Evolutionary conservation across 2,329 filamentous ascomycete species (phyloP).

Genomic region (Huntiella savannae): DNA sequence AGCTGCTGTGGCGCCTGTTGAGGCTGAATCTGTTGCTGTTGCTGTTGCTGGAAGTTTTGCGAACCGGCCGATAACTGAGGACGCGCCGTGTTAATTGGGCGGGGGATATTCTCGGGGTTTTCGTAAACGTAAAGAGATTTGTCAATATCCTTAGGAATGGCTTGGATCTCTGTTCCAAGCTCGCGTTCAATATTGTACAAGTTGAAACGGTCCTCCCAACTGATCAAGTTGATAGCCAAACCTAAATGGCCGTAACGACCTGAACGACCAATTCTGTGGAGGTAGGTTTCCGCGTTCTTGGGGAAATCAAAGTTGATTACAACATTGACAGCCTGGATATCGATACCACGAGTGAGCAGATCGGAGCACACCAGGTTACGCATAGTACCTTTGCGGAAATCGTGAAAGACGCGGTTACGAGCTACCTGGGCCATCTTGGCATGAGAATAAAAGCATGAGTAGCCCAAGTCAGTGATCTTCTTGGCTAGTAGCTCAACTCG

Average conservation of each 20-base stretch:
- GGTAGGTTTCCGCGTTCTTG: constrained; percentile 96
- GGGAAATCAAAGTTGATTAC: constrained; percentile 99
- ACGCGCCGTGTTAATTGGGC: constrained; percentile 39
- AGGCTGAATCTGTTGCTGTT: constrained; percentile 6
- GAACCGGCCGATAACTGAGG: constrained; percentile 14
- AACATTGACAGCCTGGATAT: constrained; percentile 97
- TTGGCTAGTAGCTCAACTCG: constrained; percentile 93
- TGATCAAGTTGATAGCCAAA: constrained; percentile 96
- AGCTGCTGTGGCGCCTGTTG: constrained; percentile 16
- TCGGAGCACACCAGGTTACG: constrained; percentile 97
- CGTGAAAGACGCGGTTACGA: constrained; percentile 96
- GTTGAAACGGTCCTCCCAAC: constrained; percentile 98
- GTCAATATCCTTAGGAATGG: constrained; percentile 88
- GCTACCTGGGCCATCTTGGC: constrained; percentile 94
- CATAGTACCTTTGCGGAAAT: constrained; percentile 95
- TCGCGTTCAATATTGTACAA: constrained; percentile 97
- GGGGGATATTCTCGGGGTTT: constrained; percentile 81
- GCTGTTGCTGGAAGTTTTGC: not conserved
- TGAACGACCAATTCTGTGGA: constrained; percentile 94
- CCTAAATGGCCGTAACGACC: constrained; percentile 93
- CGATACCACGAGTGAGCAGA: constrained; percentile 91
- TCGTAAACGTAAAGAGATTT: constrained; percentile 98
- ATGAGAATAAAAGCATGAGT: constrained; percentile 98
- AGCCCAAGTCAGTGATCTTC: constrained; percentile 97
- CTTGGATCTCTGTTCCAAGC: constrained; percentile 87